Percentiles rank a stretch among this genome's conserved stretches.
Evolutionary conservation across 108 stramenopile genomes (phyloP).

Genomic region (Cyclotella atomus): DNA sequence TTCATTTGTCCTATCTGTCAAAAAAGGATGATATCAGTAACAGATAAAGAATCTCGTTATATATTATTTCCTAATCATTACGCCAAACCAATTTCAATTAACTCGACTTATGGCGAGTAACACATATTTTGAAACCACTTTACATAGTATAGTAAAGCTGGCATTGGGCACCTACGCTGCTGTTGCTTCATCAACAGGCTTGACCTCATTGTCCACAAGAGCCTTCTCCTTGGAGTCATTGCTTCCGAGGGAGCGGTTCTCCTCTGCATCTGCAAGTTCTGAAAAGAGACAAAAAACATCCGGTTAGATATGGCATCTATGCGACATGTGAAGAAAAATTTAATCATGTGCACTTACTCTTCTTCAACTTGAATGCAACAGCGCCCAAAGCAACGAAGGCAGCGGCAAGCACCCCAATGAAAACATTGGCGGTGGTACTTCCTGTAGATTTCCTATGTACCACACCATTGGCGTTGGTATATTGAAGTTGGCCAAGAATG

Average conservation of each 20-base stretch:
- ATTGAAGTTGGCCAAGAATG: constrained; percentile 37
- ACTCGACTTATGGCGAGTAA: too few species aligned
- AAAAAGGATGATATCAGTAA: too few species aligned
- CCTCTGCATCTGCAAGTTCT: constrained; percentile 8
- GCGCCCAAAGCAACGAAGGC: constrained; percentile 54
- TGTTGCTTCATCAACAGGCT: background rate
- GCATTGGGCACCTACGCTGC: background rate
- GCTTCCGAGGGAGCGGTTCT: background rate
- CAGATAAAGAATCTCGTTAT: too few species aligned
- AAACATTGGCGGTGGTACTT: constrained; percentile 49
- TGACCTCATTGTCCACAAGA: background rate
- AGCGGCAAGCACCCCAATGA: constrained; percentile 60
- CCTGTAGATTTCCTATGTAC: constrained; percentile 11
- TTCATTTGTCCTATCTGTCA: too few species aligned
- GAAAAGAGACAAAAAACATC: background rate
- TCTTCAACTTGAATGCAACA: constrained; percentile 57
- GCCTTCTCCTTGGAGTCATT: constrained; percentile 1
- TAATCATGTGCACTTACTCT: background rate
- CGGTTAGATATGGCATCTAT: background rate
- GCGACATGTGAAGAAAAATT: too few species aligned
- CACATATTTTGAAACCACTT: too few species aligned
- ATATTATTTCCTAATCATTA: too few species aligned
- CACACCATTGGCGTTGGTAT: constrained; percentile 14
- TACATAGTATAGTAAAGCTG: background rate
- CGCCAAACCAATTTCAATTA: too few species aligned